phyloP scores from a whole-genome alignment of 306 rosid genomes.

The Glycine latifolia region DNA sequence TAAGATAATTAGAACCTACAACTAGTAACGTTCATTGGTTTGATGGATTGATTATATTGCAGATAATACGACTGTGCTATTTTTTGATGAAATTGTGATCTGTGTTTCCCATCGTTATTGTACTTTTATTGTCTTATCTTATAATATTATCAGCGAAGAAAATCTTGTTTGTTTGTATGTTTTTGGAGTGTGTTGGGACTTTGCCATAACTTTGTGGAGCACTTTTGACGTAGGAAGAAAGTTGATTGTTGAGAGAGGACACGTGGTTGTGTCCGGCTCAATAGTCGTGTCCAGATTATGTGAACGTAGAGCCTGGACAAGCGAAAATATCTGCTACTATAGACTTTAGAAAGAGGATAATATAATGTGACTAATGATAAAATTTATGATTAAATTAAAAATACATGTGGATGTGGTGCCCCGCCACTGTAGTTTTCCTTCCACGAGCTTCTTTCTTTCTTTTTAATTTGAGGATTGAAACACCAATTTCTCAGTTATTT shows the following conservation, averaged over 20 bases:
- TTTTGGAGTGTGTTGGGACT: too few species aligned
- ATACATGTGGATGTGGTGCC: neutral
- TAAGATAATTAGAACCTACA: too few species aligned
- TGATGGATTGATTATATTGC: neutral
- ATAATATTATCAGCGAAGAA: neutral
- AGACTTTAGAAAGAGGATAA: neutral
- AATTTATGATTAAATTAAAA: too few species aligned
- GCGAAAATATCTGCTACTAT: slow-evolving; percentile 28
- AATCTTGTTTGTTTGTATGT: neutral
- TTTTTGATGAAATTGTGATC: neutral
- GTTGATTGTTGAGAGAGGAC: neutral
- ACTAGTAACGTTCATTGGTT: neutral
- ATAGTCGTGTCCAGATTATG: slow-evolving; percentile 8
- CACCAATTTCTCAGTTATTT: neutral
- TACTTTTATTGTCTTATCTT: neutral
- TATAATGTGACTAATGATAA: neutral
- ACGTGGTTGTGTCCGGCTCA: slow-evolving; percentile 15
- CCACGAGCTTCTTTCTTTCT: neutral
- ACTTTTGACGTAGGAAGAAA: neutral
- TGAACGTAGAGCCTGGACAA: slow-evolving; percentile 5
- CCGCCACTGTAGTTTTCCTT: slow-evolving; percentile 3
- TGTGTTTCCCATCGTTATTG: neutral
- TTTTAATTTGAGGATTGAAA: neutral
- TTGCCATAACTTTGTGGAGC: neutral
- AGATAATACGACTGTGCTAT: neutral